Conservation (phyloP, 2,329 filamentous ascomycete genomes). For the Nemania diffusa region DNA sequence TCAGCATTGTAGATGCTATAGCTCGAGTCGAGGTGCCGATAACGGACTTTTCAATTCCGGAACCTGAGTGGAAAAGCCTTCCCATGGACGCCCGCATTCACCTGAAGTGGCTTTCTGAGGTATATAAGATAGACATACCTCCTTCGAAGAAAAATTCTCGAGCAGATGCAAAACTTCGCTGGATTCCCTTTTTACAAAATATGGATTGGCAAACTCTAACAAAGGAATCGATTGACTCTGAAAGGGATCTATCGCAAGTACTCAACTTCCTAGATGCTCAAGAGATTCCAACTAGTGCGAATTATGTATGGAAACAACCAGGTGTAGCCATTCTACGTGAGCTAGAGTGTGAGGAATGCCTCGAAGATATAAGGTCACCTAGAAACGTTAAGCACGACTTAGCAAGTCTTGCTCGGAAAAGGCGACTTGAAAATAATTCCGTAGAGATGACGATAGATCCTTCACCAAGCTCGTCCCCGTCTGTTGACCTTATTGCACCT, state of each 20-base stretch:
- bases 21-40: constrained; percentile 45
- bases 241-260: constrained; percentile 7
- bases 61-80: constrained; percentile 41
- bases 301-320: constrained; percentile 47
- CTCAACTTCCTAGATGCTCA: constrained; percentile 19
- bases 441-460: background rate
- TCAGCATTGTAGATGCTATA: constrained; percentile 43
- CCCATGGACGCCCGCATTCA: constrained; percentile 34
- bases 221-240: constrained; percentile 40
- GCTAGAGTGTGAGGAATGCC: constrained; percentile 43
- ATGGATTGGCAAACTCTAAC: constrained; percentile 32
- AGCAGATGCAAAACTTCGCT: constrained; percentile 41
- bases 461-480: constrained; percentile 20
- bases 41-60: constrained; percentile 45
- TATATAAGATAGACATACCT: constrained; percentile 22
- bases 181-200: constrained; percentile 44
- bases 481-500: constrained; percentile 31
- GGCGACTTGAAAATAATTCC: constrained; percentile 35
- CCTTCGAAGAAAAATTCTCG: constrained; percentile 33
- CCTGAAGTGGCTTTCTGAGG: constrained; percentile 34
- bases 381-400: constrained; percentile 25
- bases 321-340: constrained; percentile 46
- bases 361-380: constrained; percentile 26
- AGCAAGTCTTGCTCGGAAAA: constrained; percentile 42
- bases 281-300: constrained; percentile 40